phyloP scores from a whole-genome alignment of 345 rosid species.

The Luvunga scandens region DNA sequence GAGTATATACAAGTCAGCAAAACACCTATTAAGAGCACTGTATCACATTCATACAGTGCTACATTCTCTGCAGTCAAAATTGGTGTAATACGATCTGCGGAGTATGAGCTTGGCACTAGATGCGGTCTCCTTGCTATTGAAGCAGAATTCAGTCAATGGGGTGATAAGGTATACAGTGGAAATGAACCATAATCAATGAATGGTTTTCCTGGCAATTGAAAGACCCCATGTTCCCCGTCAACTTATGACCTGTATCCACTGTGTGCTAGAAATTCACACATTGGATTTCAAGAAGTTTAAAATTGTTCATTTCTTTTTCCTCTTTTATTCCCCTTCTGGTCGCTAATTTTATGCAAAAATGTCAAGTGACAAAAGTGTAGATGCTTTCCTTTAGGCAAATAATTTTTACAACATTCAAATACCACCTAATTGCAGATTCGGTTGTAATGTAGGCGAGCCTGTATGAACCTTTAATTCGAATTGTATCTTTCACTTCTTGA shows the following conservation, averaged over 20 bases:
- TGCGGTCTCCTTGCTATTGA: constrained; percentile 1
- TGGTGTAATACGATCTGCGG: neutral
- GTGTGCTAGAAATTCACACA: neutral
- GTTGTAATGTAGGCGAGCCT: neutral
- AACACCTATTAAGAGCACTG: neutral
- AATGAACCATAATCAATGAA: neutral
- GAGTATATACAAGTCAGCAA: neutral
- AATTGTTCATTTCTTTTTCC: neutral
- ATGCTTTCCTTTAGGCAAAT: neutral
- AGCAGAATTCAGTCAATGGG: neutral
- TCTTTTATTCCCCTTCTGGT: neutral
- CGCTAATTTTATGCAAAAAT: neutral
- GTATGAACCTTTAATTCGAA: neutral
- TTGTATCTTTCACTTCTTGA: neutral
- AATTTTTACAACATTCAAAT: neutral
- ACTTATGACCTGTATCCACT: neutral
- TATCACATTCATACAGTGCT: neutral
- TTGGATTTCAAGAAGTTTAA: neutral
- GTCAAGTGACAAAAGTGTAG: neutral
- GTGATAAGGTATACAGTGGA: neutral
- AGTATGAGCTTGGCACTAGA: neutral
- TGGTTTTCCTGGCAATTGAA: neutral
- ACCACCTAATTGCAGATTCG: neutral
- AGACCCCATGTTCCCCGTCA: neutral
- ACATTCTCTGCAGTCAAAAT: neutral